Conservation (phyloP, 345 rosid species). For the Eutrema japonicum region DNA sequence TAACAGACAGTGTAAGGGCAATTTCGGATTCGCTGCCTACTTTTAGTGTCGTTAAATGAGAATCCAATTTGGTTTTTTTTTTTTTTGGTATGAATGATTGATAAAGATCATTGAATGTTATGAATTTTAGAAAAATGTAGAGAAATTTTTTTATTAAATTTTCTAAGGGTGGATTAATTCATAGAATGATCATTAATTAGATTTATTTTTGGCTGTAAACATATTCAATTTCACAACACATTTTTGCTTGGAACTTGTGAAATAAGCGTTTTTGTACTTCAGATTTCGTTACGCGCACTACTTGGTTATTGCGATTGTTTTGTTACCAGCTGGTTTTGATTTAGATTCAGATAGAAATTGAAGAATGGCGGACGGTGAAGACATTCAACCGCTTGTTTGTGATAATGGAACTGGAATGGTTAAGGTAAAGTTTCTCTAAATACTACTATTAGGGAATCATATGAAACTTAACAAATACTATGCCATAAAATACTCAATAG, state of each 20-base stretch:
- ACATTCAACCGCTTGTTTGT: constrained; percentile 40
- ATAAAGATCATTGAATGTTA: constrained; percentile 1
- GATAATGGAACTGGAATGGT: constrained; percentile 46
- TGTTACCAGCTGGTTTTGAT: constrained; percentile 23
- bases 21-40: too few species aligned
- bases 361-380: constrained; percentile 41
- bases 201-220: too few species aligned
- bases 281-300: too few species aligned
- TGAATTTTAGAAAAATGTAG: neutral
- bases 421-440: constrained; percentile 35
- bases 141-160: neutral
- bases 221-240: neutral
- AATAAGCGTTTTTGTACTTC: too few species aligned
- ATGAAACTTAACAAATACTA: too few species aligned
- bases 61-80: neutral
- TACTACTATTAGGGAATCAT: neutral
- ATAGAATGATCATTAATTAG: too few species aligned
- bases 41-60: too few species aligned
- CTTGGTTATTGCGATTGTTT: neutral
- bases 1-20: too few species aligned
- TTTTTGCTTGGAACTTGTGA: too few species aligned
- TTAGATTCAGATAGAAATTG: constrained; percentile 14
- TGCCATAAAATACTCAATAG: neutral
- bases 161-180: too few species aligned
- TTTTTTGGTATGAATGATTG: neutral